Evolutionary conservation across 2,329 filamentous ascomycete species (phyloP).

Genomic region (Aspergillus hortae): DNA sequence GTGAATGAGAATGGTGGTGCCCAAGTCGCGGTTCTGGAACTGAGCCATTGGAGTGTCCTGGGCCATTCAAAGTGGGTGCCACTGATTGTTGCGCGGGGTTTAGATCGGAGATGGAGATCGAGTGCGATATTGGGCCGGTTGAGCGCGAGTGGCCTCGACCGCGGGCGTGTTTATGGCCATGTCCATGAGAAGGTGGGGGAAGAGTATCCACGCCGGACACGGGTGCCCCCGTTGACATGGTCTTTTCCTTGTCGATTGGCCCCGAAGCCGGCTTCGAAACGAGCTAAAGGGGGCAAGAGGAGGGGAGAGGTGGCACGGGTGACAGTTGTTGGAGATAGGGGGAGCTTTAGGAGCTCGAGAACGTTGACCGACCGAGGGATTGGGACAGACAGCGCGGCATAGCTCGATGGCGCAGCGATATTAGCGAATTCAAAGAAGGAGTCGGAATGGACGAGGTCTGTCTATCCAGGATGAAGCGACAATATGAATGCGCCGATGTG

Average conservation of each 20-base stretch:
- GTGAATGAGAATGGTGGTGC: conserved; percentile 34
- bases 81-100: conserved; percentile 16
- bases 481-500: background rate
- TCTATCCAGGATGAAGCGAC: background rate
- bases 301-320: conserved; percentile 7
- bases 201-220: conserved; percentile 27
- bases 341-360: conserved; percentile 19
- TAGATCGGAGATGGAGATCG: conserved; percentile 19
- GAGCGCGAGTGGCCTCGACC: conserved; percentile 35
- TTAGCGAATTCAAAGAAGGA: background rate
- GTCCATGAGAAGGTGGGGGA: conserved; percentile 19
- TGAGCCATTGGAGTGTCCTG: conserved; percentile 23
- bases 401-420: conserved; percentile 11
- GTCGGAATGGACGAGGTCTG: background rate
- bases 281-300: conserved; percentile 10
- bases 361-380: conserved; percentile 11
- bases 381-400: conserved; percentile 15
- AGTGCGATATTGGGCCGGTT: conserved; percentile 22
- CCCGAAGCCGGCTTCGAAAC: conserved; percentile 3
- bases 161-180: conserved; percentile 25
- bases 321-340: conserved; percentile 6
- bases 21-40: conserved; percentile 21
- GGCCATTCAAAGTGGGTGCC: conserved; percentile 13
- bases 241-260: conserved; percentile 16
- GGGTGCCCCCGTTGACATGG: conserved; percentile 33